phyloP scores from a whole-genome alignment of 768 basidiomycete species.

The Kwoniella bestiolae region DNA sequence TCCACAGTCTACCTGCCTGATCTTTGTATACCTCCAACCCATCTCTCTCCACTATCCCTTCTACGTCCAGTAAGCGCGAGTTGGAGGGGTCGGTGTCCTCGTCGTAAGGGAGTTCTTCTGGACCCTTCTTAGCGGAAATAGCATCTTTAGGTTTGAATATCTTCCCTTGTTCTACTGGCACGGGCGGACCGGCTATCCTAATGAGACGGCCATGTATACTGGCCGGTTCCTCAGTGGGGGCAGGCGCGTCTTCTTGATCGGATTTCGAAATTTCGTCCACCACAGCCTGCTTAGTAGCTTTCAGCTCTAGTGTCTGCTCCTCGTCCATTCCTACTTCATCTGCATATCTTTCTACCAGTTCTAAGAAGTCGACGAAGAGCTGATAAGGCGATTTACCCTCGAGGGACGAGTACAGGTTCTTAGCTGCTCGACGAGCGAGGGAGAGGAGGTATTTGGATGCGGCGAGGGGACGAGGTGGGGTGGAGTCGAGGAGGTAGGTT shows the following conservation, averaged over 20 bases:
- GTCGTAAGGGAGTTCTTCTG: constrained; percentile 62
- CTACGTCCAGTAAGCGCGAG: constrained; percentile 76
- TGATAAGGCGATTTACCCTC: constrained; percentile 97
- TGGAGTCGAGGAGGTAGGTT: constrained; percentile 64
- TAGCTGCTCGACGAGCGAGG: constrained; percentile 79
- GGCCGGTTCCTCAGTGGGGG: constrained; percentile 57
- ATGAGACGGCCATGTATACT: constrained; percentile 69
- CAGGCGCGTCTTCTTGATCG: constrained; percentile 57
- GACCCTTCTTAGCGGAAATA: constrained; percentile 17
- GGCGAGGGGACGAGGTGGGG: constrained; percentile 79
- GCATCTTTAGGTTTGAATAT: constrained; percentile 60
- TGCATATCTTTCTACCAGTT: constrained; percentile 83
- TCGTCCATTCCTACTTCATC: constrained; percentile 91
- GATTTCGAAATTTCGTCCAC: constrained; percentile 59
- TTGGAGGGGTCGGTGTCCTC: constrained; percentile 82
- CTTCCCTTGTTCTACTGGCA: constrained; percentile 60
- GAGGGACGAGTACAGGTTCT: constrained; percentile 80
- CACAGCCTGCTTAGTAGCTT: constrained; percentile 54
- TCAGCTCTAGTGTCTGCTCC: constrained; percentile 70
- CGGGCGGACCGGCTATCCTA: constrained; percentile 71
- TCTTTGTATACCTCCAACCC: constrained; percentile 90
- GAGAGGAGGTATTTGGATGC: constrained; percentile 88
- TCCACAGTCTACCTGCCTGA: constrained; percentile 95
- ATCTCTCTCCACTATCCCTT: constrained; percentile 79
- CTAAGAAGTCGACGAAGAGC: constrained; percentile 86